Evolutionary conservation across 805 yeast genomes (phyloP).

Genomic region (Yueomyces sinensis): DNA sequence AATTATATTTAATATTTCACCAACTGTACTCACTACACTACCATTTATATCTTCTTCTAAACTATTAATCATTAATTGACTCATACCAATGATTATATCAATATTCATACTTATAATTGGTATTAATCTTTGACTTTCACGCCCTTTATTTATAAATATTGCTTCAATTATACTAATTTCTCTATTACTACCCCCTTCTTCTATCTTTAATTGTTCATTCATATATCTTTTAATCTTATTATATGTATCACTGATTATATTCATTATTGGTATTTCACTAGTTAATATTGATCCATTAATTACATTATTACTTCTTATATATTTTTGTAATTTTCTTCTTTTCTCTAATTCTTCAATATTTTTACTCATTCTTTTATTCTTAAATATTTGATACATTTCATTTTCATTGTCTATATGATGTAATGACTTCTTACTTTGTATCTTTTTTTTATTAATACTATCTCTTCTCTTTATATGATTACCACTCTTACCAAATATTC

Average conservation of each 20-base stretch:
- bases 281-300: neutral
- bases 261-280: neutral
- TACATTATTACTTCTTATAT: neutral
- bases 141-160: constrained; percentile 18
- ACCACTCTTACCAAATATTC: neutral
- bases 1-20: constrained; percentile 45
- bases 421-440: neutral
- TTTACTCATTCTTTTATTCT: neutral
- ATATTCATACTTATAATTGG: constrained; percentile 54
- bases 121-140: constrained; percentile 49
- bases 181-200: neutral
- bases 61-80: constrained; percentile 37
- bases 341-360: neutral
- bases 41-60: constrained; percentile 52
- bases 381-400: neutral
- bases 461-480: too few species aligned
- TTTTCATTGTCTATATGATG: too few species aligned
- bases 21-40: constrained; percentile 40
- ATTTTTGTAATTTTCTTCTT: neutral
- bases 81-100: constrained; percentile 44
- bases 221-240: neutral
- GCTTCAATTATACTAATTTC: constrained; percentile 12
- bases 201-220: neutral
- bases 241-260: neutral
- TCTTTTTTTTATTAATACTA: neutral